Evolutionary conservation across 2,329 filamentous ascomycete species (phyloP), one percentile per base, ranked within the genome.

Genomic region (Verticillium zaregamsianum): DNA sequence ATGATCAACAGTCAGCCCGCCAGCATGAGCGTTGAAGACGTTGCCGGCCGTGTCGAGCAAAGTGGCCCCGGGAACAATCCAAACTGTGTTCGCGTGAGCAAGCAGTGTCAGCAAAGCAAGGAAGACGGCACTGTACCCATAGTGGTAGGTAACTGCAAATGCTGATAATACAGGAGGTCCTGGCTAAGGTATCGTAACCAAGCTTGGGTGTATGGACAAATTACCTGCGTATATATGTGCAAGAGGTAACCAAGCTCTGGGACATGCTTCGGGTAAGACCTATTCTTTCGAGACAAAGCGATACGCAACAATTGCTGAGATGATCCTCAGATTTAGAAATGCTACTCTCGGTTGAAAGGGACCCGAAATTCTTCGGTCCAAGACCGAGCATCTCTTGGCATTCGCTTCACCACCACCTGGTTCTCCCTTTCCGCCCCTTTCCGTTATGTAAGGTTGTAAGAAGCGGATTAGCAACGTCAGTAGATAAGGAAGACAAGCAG

Each of bases 21-120:
- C 85, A 1, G 85, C 85, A 67, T 88, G 85, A 0, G 85, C 85
- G 59, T 85, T 88, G 60, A 87, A 80, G 8, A 86, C 68, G 15
- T 83, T 79, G 1, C 84, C 84, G 3, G 84, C 78, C 0, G 82
- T 88, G 64, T 87, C 85, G 17, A 73, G 77, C 85, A 85, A 88
- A 68, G 83, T 74, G 0, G 78, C 85, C 5, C 85, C 85, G 0
- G 85, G 85, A 2, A 87, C 84, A 56, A 88, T 87, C 71, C 83
- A 88, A 33, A 33, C 55, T 57, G 31, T 20, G 31, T 17, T 23
- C 31, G 31, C 55, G 15, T 57, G 55, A 57, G 55, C 31, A 20
- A 33, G 6, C 28, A 14, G 20, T 35, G 32, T 57, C 55, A 35
- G 12, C 31, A 35, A 37, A 20, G 31, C 55, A 35, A 14, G 55